Base-by-base conservation (phyloP, 2,329 filamentous ascomycete species). In the Emergomyces africanus region DNA sequence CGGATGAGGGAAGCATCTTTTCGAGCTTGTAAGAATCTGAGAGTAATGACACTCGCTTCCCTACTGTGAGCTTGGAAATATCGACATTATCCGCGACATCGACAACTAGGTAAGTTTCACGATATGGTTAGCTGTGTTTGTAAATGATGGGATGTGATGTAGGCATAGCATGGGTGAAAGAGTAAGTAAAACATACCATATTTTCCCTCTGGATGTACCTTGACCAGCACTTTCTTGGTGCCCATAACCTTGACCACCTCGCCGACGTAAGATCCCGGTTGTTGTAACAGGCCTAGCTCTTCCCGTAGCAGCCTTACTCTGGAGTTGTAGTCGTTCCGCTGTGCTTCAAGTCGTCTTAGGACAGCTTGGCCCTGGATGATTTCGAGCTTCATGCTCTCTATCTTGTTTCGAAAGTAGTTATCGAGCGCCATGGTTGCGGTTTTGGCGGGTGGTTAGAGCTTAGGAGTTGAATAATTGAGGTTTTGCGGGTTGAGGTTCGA, bases 201-300 rank as follows among this genome's bases (percentile, higher is more conserved):
- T 96, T 99, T 99, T 70, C 94, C 94, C 76, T 99, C 94, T 10
- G 94, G 94, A 75, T 99, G 94, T 68, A 99, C 94, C 79, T 99
- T 99, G 67, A 99, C 94, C 61, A 99, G 81, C 57, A 99, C 90
- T 81, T 99, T 97, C 79, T 99, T 99, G 59, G 94, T 99, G 71
- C 92, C 86, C 94, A 99, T 99, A 60, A 97, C 94, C 82, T 97
- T 99, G 72, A 99, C 94, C n/a, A 99, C 94, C 77, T 99, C 94
- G 61, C 94, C 94, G 39, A 99, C 94, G 71, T 99, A 99, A 23
- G 92, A 97, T 46, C 94, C 94, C 3, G 94, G 94, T 75, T 99
- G 94, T 77, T 99, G 94, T 64, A 99, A 80, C 69, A 99, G 80
- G 57, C 94, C 94, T 25, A 99, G 83, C 80, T 99, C 94, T 78